These are phyloP conservation scores for Candida tallmaniae DNA, from an alignment of 805 yeast genomes.

Conservation along the genomic window DNA sequence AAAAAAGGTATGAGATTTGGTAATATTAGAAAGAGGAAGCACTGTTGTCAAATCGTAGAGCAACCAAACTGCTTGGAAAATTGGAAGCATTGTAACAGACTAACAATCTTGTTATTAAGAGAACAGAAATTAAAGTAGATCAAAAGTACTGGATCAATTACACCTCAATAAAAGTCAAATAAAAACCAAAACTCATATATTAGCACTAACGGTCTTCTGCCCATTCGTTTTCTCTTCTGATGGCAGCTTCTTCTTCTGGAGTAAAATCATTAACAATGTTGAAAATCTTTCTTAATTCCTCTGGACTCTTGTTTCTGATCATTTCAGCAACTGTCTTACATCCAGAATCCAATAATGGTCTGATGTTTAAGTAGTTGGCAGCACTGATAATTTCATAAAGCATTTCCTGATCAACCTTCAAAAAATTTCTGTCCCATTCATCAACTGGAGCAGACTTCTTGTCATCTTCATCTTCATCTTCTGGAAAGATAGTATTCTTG, in stretches of 20 bases:
- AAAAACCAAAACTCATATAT: no score
- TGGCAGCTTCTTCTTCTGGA: conserved; percentile 85
- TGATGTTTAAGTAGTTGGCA: conserved; percentile 70
- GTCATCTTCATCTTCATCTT: conserved; percentile 75
- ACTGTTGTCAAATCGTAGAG: no score
- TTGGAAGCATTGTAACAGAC: no score
- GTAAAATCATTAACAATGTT: conserved; percentile 79
- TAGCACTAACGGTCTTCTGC: conserved; percentile 41
- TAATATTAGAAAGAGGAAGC: no score
- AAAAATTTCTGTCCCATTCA: conserved; percentile 91
- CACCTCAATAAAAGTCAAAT: no score
- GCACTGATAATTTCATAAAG: conserved; percentile 73
- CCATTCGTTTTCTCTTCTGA: conserved; percentile 86
- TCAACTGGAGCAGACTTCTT: conserved; percentile 84
- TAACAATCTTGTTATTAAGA: no score
- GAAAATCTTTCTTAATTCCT: conserved; percentile 72
- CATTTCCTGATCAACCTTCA: conserved; percentile 90
- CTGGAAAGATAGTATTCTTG: conserved; percentile 70
- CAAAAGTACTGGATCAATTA: no score
- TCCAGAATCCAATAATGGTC: conserved; percentile 71
- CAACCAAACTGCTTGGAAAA: no score
- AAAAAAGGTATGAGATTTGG: no score
- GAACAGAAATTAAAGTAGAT: no score
- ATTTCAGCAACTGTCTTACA: conserved; percentile 79
- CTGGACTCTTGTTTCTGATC: conserved; percentile 76